Evolutionary conservation across 2,329 filamentous ascomycete genomes (phyloP).

Genomic region (Xylaria digitata): DNA sequence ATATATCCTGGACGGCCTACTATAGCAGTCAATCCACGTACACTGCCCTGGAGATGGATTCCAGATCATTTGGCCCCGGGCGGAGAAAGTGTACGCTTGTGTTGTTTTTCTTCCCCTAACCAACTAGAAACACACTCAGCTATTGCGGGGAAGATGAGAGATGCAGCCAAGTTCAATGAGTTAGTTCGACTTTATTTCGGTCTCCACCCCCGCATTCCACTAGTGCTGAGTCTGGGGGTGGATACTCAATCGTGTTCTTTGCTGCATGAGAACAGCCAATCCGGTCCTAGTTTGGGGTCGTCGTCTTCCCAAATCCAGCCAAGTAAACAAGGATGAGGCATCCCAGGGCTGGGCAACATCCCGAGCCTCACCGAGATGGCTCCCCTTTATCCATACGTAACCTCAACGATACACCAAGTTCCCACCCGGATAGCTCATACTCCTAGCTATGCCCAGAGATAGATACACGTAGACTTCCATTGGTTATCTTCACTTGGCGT

Average conservation of each 20-base stretch:
- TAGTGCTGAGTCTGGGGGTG: conserved; percentile 20
- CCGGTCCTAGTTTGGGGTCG: conserved; percentile 17
- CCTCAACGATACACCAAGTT: conserved; percentile 5
- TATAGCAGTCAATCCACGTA: conserved; percentile 19
- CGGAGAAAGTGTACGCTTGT: not conserved
- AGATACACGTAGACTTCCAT: not conserved
- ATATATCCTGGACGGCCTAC: conserved; percentile 4
- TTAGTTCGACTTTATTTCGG: conserved; percentile 38
- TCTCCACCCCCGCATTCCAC: conserved; percentile 48
- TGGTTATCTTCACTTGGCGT: not conserved
- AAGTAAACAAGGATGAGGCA: conserved; percentile 35
- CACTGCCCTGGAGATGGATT: not conserved
- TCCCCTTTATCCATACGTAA: conserved; percentile 15
- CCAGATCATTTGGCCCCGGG: not conserved
- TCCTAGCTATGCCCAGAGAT: not conserved
- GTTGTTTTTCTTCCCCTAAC: not conserved
- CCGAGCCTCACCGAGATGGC: conserved; percentile 47
- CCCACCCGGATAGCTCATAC: not conserved
- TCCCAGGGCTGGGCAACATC: conserved; percentile 44
- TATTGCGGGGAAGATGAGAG: conserved; percentile 43
- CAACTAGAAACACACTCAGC: conserved; percentile 6
- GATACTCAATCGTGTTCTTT: conserved; percentile 4
- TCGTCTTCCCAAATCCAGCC: conserved; percentile 18
- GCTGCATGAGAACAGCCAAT: conserved; percentile 39
- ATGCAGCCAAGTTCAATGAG: conserved; percentile 35